Percentiles rank a stretch among this genome's conserved stretches.
Evolutionary conservation across 1,284 basidiomycete genomes (phyloP).

Genomic region (Ustilago esculenta): DNA sequence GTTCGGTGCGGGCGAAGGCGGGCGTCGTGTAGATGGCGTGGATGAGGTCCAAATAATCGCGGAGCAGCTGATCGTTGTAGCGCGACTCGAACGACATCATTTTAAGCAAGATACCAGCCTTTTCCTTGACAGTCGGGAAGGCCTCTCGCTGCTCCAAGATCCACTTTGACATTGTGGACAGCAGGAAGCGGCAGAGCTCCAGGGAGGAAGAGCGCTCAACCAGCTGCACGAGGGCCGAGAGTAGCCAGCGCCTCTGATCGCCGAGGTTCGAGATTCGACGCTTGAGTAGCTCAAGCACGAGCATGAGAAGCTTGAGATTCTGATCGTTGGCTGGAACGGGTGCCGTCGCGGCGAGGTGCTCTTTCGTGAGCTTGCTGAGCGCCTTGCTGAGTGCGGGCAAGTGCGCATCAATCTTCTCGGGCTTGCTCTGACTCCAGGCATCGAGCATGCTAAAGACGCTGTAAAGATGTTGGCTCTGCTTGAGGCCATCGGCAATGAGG

Average conservation of each 20-base stretch:
- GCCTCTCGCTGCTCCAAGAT: conserved; percentile 73
- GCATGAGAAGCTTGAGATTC: conserved; percentile 70
- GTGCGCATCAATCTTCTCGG: conserved; percentile 84
- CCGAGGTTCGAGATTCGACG: conserved; percentile 71
- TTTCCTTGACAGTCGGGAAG: conserved; percentile 91
- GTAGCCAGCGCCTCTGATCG: conserved; percentile 75
- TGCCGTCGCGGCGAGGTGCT: conserved; percentile 76
- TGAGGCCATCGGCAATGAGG: conserved; percentile 83
- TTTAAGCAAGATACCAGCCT: conserved; percentile 86
- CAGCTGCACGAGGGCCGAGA: conserved; percentile 79
- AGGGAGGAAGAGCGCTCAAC: conserved; percentile 91
- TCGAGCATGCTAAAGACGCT: conserved; percentile 87
- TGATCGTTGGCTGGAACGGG: conserved; percentile 52
- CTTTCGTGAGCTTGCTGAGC: conserved; percentile 85
- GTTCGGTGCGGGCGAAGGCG: conserved; percentile 84
- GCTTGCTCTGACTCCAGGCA: conserved; percentile 83
- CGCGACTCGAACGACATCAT: conserved; percentile 85
- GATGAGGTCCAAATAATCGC: conserved; percentile 87
- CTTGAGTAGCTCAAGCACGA: conserved; percentile 71
- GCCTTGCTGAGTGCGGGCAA: conserved; percentile 81
- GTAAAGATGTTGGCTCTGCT: conserved; percentile 77
- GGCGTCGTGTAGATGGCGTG: conserved; percentile 94
- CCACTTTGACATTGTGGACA: conserved; percentile 90
- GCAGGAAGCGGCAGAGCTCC: conserved; percentile 82
- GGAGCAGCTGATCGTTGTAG: conserved; percentile 78